A percentile compares a stretch with the other conserved stretches of the same genome.
Conservation (phyloP, 2,329 filamentous ascomycete species). For the Fusarium brevicatenulatum region DNA sequence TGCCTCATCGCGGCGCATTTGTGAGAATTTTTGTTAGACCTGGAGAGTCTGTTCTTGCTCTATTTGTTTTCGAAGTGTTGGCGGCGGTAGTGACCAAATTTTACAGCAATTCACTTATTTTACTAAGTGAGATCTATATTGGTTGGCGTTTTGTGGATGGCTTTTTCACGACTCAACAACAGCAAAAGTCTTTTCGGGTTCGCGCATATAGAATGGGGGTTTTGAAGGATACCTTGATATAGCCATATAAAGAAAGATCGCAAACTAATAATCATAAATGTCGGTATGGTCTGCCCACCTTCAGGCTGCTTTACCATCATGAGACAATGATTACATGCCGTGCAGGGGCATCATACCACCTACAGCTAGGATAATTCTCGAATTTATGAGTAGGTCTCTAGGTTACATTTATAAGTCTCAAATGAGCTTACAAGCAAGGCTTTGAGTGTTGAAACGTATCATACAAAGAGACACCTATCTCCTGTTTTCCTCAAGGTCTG, state of each 20-base stretch:
- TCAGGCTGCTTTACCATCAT: neutral
- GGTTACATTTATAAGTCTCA: neutral
- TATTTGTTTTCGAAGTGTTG: conserved; percentile 25
- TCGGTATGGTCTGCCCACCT: conserved; percentile 1
- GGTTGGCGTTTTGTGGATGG: conserved; percentile 44
- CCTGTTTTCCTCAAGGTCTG: neutral
- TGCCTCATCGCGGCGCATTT: conserved; percentile 22
- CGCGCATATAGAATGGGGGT: conserved; percentile 43
- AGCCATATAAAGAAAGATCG: conserved; percentile 41
- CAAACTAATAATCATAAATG: conserved; percentile 34
- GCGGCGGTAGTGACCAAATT: conserved; percentile 25
- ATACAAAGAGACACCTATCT: neutral
- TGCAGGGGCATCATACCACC: neutral
- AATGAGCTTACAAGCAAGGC: neutral
- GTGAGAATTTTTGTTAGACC: conserved; percentile 29
- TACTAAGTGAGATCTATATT: conserved; percentile 38
- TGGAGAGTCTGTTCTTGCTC: conserved; percentile 27
- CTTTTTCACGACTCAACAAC: conserved; percentile 35
- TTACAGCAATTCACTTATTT: conserved; percentile 29
- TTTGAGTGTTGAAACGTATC: neutral
- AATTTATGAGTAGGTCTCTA: neutral
- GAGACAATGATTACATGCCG: neutral
- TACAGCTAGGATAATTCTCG: neutral
- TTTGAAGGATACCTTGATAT: conserved; percentile 39
- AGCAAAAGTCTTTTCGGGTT: conserved; percentile 42